Evolutionary conservation across 768 basidiomycete species (phyloP), one percentile per base, ranked within the genome.

Genomic region (Tylopilus intermedius): DNA sequence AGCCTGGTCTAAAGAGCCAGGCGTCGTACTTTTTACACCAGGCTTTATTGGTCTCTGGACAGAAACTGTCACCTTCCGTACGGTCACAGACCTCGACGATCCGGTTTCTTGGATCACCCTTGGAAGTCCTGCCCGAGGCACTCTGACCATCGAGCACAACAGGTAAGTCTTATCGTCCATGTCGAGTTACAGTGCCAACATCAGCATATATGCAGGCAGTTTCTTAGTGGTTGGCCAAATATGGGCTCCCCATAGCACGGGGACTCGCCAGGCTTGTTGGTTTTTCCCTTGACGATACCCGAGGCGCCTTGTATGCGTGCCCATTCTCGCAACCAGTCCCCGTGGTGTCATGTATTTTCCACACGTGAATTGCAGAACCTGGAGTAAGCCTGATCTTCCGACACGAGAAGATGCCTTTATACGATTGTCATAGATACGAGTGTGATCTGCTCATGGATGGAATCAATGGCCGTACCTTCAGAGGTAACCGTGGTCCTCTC

Each of bases 271-370:
- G 58, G 32, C 57, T 70, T 37, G 50, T 76, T 22, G 57, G 65
- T 47, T 52, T 76, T 15, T 67, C 68, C 22, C 54, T 63, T n/a
- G 55, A 65, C 47, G 64, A 75, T 54, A 62, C 67, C 13, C 68
- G 72, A 48, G 75, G 74, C 27, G 73, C 73, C 42, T 59, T 77
- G 21, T 76, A 72, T 56, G 73, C 71, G 14, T 73, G 72, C 44
- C 72, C 74, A 37, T 76, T 71, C n/a, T n/a, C n/a, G n/a, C n/a
- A n/a, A 64, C 27, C 55, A 50, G 32, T 74, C 76, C 32, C 72
- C 75, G 7, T 75, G 73, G 76, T 77, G 72, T 53, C 57, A 56
- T 35, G 67, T 65, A 42, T 76, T 77, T 64, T 61, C 60, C 13
- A 53, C 41, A 13, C 51, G 43, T 22, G 75, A 76, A 56, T 61